phyloP scores from a whole-genome alignment of 2,329 filamentous ascomycete species.

The Bipolaris sorokiniana region DNA sequence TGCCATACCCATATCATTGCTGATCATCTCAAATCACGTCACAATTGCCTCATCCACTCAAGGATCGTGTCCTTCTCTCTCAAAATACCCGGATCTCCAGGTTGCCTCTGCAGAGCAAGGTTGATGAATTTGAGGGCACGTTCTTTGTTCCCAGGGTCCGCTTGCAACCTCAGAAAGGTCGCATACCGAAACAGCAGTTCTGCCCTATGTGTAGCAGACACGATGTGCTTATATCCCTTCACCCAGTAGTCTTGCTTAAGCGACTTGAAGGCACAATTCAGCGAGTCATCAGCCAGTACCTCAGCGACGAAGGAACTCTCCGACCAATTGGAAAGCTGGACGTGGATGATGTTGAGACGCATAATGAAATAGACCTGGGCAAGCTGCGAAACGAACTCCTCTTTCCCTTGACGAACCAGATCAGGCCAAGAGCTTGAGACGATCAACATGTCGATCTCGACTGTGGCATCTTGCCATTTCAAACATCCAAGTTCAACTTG shows the following conservation, averaged over 20 bases:
- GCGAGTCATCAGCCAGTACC: slow-evolving; percentile 5
- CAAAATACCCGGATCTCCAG: slow-evolving; percentile 11
- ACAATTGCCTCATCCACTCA: slow-evolving; percentile 8
- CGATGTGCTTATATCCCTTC: slow-evolving; percentile 10
- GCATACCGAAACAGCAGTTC: slow-evolving; percentile 18
- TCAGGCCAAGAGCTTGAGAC: slow-evolving; percentile 16
- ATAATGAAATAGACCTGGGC: slow-evolving; percentile 25
- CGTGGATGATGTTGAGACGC: slow-evolving; percentile 23
- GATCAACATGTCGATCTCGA: slow-evolving; percentile 17
- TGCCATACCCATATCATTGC: too few species aligned
- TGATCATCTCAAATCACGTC: not conserved
- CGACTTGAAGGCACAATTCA: slow-evolving; percentile 4
- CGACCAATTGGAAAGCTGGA: slow-evolving; percentile 12
- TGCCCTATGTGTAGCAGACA: slow-evolving; percentile 11
- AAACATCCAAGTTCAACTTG: not conserved
- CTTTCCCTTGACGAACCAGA: slow-evolving; percentile 11
- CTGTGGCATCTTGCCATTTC: slow-evolving; percentile 17
- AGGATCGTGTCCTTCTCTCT: slow-evolving; percentile 14
- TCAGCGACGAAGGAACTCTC: not conserved
- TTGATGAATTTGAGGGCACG: slow-evolving; percentile 1
- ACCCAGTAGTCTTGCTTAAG: slow-evolving; percentile 17
- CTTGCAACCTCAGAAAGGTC: slow-evolving; percentile 13
- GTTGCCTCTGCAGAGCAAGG: not conserved
- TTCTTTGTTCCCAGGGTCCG: not conserved
- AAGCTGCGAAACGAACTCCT: slow-evolving; percentile 18